A percentile compares a stretch with the other conserved stretches of the same genome.
phyloP scores from a whole-genome alignment of 306 rosid species.

The Hippophae tibetana region DNA sequence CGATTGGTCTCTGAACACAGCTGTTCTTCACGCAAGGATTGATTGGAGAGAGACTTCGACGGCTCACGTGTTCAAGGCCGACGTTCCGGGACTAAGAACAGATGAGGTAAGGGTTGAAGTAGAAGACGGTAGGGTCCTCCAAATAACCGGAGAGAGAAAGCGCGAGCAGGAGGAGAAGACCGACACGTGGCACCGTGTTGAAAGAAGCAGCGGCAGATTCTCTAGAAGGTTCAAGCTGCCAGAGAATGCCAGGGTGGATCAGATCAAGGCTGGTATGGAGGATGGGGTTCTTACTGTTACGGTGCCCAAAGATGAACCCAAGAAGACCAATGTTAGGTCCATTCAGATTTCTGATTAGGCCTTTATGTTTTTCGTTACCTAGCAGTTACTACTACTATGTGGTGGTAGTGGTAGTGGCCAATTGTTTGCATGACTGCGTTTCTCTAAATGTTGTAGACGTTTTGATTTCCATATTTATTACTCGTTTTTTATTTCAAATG shows the following conservation, averaged over 20 bases:
- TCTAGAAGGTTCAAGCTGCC: slow-evolving; percentile 22
- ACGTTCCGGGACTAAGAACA: slow-evolving; percentile 19
- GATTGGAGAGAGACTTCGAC: slow-evolving; percentile 23
- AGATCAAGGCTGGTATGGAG: slow-evolving; percentile 17
- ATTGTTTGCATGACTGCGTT: too few species aligned
- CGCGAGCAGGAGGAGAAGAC: slow-evolving; percentile 17
- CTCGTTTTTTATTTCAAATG: too few species aligned
- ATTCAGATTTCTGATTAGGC: slow-evolving; percentile 18
- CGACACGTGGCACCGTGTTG: slow-evolving; percentile 21
- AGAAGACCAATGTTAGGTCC: slow-evolving; percentile 1
- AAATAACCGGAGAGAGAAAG: slow-evolving; percentile 22
- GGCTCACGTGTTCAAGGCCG: slow-evolving; percentile 19
- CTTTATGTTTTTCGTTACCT: not conserved
- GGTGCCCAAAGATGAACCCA: slow-evolving; percentile 20
- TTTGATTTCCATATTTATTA: too few species aligned
- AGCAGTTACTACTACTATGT: too few species aligned
- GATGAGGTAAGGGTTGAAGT: slow-evolving; percentile 19
- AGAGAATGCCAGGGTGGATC: slow-evolving; percentile 9
- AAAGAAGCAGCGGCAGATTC: slow-evolving; percentile 18
- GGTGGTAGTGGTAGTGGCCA: too few species aligned
- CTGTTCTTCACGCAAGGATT: slow-evolving; percentile 1
- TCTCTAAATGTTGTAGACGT: too few species aligned
- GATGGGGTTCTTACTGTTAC: slow-evolving; percentile 18
- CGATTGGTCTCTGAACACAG: not conserved
- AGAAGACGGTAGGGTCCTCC: slow-evolving; percentile 13